Percentiles rank a stretch among this genome's conserved stretches.
Conservation (phyloP, 2,329 filamentous ascomycete species). For the Fusarium subglutinans region DNA sequence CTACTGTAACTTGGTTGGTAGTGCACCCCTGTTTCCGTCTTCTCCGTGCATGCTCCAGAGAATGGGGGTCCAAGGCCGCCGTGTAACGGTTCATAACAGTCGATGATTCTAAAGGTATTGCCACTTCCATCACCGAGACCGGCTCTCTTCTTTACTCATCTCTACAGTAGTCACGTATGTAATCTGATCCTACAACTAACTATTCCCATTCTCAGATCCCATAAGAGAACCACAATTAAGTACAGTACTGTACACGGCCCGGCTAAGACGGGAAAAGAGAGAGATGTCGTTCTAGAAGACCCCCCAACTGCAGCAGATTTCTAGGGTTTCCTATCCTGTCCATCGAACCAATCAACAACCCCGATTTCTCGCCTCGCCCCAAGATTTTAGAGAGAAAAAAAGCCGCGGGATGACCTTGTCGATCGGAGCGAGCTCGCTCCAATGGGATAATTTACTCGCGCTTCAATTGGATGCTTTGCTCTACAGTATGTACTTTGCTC, state of each 20-base stretch:
- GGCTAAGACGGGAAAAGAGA: slow-evolving; percentile 4
- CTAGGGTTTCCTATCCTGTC: slow-evolving; percentile 21
- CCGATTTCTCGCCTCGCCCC: slow-evolving; percentile 23
- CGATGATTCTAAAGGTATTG: background rate
- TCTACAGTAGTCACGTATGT: background rate
- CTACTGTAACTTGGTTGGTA: background rate
- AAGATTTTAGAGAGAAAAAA: slow-evolving; percentile 19
- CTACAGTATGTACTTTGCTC: background rate
- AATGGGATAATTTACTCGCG: slow-evolving; percentile 26
- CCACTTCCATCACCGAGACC: background rate
- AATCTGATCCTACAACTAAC: background rate
- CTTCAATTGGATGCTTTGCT: slow-evolving; percentile 27
- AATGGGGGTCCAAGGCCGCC: slow-evolving; percentile 6
- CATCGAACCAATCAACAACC: background rate
- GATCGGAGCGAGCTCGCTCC: slow-evolving; percentile 26
- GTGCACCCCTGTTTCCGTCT: slow-evolving; percentile 17
- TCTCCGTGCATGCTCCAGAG: slow-evolving; percentile 13
- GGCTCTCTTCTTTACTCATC: background rate
- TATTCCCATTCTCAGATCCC: background rate
- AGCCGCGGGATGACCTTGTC: slow-evolving; percentile 25
- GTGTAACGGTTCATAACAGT: background rate
- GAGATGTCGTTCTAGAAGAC: slow-evolving; percentile 38
- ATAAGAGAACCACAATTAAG: background rate
- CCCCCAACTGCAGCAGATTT: slow-evolving; percentile 14
- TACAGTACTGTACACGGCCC: background rate